These are phyloP conservation scores for Vanrija sp. DNA, from an alignment of 1,284 basidiomycete genomes.

Conservation along the genomic window DNA sequence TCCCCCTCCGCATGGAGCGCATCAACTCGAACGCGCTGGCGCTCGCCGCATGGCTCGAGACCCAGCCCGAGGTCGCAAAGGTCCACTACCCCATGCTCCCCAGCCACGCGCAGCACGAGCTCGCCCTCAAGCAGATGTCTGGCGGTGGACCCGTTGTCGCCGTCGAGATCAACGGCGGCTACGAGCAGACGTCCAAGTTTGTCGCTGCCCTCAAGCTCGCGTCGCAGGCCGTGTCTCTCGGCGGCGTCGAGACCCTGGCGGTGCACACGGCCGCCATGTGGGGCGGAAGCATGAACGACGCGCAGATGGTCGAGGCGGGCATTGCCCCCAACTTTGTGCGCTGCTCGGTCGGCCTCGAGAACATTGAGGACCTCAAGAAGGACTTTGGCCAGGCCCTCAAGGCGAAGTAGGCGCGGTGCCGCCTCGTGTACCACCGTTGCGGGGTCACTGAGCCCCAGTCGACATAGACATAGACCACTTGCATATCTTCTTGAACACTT, in stretches of 20 bases:
- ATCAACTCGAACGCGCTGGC: slow-evolving; percentile 13
- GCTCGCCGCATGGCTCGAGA: slow-evolving; percentile 9
- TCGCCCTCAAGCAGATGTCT: slow-evolving; percentile 11
- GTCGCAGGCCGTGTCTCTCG: slow-evolving; percentile 10
- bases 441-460: too few species aligned
- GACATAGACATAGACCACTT: too few species aligned
- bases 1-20: slow-evolving; percentile 10
- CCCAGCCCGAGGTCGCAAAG: slow-evolving; percentile 2
- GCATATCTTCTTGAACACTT: too few species aligned
- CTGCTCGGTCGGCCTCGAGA: slow-evolving; percentile 6
- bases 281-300: slow-evolving; percentile 11
- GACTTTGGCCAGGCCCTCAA: slow-evolving; percentile 11
- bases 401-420: too few species aligned
- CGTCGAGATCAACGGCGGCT: slow-evolving; percentile 5
- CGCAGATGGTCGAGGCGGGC: slow-evolving; percentile 8
- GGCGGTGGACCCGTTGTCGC: slow-evolving; percentile 12
- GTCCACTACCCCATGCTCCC: slow-evolving; percentile 13
- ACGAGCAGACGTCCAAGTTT: slow-evolving; percentile 8
- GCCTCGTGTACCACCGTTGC: too few species aligned
- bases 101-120: slow-evolving; percentile 8
- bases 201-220: slow-evolving; percentile 10
- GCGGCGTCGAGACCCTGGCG: slow-evolving; percentile 13
- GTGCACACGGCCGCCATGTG: slow-evolving; percentile 16
- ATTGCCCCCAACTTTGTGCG: slow-evolving; percentile 15
- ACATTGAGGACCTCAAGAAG: slow-evolving; percentile 11